A percentile compares a stretch with the other conserved stretches of the same genome.
These are phyloP conservation scores for Hymenoscyphus fructigenus DNA, from an alignment of 2,329 filamentous ascomycete genomes.

Conservation along the genomic window DNA sequence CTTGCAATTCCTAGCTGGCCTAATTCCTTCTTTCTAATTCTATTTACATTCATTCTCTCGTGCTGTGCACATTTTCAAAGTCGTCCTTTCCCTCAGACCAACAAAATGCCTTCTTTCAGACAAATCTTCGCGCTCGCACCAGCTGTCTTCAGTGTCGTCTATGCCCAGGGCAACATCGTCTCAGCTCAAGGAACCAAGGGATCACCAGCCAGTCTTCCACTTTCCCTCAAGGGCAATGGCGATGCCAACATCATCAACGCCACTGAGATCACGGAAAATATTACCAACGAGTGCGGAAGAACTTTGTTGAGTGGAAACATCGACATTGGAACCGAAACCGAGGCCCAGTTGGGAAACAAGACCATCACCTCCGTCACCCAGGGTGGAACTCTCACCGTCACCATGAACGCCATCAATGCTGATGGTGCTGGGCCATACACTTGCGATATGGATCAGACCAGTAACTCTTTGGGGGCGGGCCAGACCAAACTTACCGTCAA, in stretches of 20 bases:
- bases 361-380: constrained; percentile 50
- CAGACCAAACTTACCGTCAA: constrained; percentile 8
- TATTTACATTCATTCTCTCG: constrained; percentile 1
- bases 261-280: constrained; percentile 50
- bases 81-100: neutral
- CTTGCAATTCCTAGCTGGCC: constrained; percentile 2
- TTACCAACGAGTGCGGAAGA: constrained; percentile 61
- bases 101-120: constrained; percentile 22
- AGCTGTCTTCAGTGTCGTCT: constrained; percentile 10
- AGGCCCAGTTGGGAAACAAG: constrained; percentile 47
- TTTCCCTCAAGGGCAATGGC: constrained; percentile 6
- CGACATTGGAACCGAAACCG: constrained; percentile 56
- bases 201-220: constrained; percentile 15
- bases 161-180: constrained; percentile 19
- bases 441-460: constrained; percentile 53
- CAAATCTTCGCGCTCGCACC: constrained; percentile 11
- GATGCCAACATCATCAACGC: constrained; percentile 58
- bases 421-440: constrained; percentile 55
- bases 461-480: constrained; percentile 37
- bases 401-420: constrained; percentile 53
- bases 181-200: constrained; percentile 19
- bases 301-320: constrained; percentile 62
- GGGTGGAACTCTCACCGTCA: constrained; percentile 47
- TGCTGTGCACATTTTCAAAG: neutral
- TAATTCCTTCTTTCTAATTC: constrained; percentile 3